Evolutionary conservation across 2,329 filamentous ascomycete genomes (phyloP), one percentile per base, ranked within the genome.

Genomic region (Diaporthe ampelina): DNA sequence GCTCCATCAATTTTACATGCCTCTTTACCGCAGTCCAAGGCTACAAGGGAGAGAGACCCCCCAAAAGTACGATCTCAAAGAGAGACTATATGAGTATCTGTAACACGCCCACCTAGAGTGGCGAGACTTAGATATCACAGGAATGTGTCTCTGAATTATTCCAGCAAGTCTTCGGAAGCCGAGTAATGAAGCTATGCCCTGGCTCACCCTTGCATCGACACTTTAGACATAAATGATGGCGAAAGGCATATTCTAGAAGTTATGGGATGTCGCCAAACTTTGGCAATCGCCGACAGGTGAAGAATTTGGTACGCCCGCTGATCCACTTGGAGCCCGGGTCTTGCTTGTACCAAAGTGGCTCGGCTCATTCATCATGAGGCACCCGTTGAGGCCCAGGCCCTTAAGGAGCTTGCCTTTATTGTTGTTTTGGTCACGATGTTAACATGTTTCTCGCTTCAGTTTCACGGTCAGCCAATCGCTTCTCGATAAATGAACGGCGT

Each of bases 381-480:
- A 48, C 6, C 15, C 19, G 43, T 15, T 48, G 26, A 48, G 19
- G 32, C 9, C 43, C 26, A 48, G 26, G 9, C 26, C 13, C 13
- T 4, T 5, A 10, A 35, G 15, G 35, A 65, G 40, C 40, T 32
- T 65, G 19, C 32, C 5, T 45, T 4, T 32, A 9, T 48, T 15
- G 26, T 9, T 32, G 19, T 65, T 9, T n/a, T 10, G 26, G 7
- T 50, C 43, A 50, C 32, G 3, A 35, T 35, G n/a, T 17, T 48
- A n/a, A 3, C 5, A 29, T n/a, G 17, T 43, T 19, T n/a, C 26
- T 13, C 21, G 11, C 26, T 19, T 19, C 13, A 50, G 59, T 65
- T 65, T 63, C 59, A 63, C 21, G 19, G 15, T 43, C 11, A 26
- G 19, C 59, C 59, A 65, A 65, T 65, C 59, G 59, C 59, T 65